phyloP scores from a whole-genome alignment of 768 basidiomycete genomes.

The Rickenella mellea region DNA sequence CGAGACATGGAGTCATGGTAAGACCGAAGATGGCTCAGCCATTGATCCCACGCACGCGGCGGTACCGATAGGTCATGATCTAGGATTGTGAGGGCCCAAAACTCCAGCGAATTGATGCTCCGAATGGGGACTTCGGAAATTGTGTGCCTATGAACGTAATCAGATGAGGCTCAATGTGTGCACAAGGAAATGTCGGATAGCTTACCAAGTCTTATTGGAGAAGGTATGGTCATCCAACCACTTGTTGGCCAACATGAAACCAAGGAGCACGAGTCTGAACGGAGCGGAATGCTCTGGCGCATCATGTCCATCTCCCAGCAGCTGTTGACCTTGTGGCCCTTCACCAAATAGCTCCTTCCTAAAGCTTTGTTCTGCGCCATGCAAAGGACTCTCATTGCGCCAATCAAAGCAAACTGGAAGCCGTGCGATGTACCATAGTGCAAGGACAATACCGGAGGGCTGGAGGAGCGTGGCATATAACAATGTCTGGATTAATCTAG shows the following conservation, averaged over 20 bases:
- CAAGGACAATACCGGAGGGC: constrained; percentile 70
- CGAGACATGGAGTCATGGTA: constrained; percentile 58
- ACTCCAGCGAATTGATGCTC: constrained; percentile 62
- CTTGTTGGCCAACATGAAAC: constrained; percentile 82
- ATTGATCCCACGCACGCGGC: constrained; percentile 53
- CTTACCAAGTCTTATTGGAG: constrained; percentile 83
- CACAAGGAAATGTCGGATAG: constrained; percentile 1
- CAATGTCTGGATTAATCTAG: constrained; percentile 58
- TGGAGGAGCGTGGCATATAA: constrained; percentile 73
- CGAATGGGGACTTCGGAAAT: constrained; percentile 70
- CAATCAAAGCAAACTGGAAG: constrained; percentile 62
- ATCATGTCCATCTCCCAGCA: constrained; percentile 30
- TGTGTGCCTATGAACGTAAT: constrained; percentile 68
- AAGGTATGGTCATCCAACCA: constrained; percentile 87
- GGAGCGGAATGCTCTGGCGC: constrained; percentile 49
- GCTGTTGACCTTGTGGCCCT: too few species aligned
- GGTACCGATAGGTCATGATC: constrained; percentile 63
- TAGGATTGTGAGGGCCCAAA: constrained; percentile 61
- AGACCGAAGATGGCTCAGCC: constrained; percentile 56
- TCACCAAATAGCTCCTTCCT: constrained; percentile 55
- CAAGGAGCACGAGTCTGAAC: constrained; percentile 68
- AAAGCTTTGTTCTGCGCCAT: constrained; percentile 47
- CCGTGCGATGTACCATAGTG: constrained; percentile 75
- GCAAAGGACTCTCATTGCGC: constrained; percentile 38
- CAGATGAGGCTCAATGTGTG: neutral